Percentiles rank a stretch among this genome's conserved stretches.
Conservation (phyloP, 805 yeast genomes). For the Kodamaea restingae region DNA sequence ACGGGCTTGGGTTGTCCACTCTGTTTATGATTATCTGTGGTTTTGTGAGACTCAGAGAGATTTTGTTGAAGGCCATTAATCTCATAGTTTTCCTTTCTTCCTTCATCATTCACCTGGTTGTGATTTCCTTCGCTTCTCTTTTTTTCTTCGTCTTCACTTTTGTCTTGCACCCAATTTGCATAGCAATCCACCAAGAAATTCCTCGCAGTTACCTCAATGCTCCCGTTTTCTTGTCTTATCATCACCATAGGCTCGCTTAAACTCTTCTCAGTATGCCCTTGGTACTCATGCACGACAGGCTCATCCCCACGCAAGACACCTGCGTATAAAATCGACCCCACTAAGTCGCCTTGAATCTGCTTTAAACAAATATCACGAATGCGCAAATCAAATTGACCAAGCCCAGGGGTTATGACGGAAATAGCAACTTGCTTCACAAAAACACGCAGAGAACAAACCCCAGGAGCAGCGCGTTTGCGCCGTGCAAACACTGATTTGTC, state of each 20-base stretch:
- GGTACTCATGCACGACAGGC: conserved; percentile 20
- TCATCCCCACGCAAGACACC: background rate
- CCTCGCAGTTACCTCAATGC: conserved; percentile 41
- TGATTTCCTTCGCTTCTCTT: too few relatives aligned
- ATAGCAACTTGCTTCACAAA: conserved; percentile 3
- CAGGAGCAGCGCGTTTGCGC: background rate
- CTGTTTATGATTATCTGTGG: too few relatives aligned
- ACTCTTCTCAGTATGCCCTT: conserved; percentile 10
- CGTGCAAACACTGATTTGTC: conserved; percentile 1
- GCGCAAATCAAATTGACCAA: conserved; percentile 1
- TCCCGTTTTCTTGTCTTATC: conserved; percentile 28
- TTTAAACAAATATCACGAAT: conserved; percentile 3
- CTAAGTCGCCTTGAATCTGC: conserved; percentile 3
- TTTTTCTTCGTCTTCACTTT: background rate
- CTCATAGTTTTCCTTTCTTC: too few relatives aligned
- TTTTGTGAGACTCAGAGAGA: too few relatives aligned
- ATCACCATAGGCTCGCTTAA: conserved; percentile 21
- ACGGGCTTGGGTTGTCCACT: too few relatives aligned
- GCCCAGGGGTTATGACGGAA: background rate
- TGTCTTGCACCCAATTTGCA: conserved; percentile 47
- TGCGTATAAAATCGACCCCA: conserved; percentile 6
- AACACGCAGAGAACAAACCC: conserved; percentile 3
- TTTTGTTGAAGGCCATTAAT: too few relatives aligned
- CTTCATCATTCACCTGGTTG: too few relatives aligned
- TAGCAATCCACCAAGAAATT: conserved; percentile 53